Conservation (phyloP, 2,329 filamentous ascomycete genomes). For the Hyphodiscus sp. region DNA sequence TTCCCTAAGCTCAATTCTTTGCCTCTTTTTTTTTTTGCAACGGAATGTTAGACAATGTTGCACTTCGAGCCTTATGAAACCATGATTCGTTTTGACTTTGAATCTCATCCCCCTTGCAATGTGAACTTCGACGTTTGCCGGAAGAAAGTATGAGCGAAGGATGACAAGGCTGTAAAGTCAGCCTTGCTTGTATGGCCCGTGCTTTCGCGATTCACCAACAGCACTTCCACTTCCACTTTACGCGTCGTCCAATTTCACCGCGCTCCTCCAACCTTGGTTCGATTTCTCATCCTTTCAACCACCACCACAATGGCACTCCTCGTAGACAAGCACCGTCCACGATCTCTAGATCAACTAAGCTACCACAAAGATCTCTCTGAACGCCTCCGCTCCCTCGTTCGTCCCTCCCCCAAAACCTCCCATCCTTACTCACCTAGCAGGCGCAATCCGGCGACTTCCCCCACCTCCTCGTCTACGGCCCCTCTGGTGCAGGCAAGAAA, state of each 20-base stretch:
- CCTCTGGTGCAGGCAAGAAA: slow-evolving; percentile 95
- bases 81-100: no score
- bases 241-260: not conserved
- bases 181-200: no score
- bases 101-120: no score
- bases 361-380: slow-evolving; percentile 89
- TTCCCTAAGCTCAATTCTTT: no score
- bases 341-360: slow-evolving; percentile 69
- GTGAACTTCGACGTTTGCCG: no score
- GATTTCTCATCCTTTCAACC: not conserved
- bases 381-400: slow-evolving; percentile 74
- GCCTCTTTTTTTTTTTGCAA: no score
- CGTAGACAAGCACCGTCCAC: slow-evolving; percentile 66
- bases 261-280: not conserved
- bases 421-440: slow-evolving; percentile 38
- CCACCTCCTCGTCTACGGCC: slow-evolving; percentile 93
- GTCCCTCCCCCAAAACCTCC: not conserved
- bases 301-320: slow-evolving; percentile 53
- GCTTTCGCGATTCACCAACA: not conserved
- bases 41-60: no score
- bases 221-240: not conserved
- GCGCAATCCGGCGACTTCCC: slow-evolving; percentile 97
- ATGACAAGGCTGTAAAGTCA: no score
- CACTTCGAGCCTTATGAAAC: no score
- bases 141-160: no score